These are phyloP conservation scores for Trichoderma orchidacearum DNA, from an alignment of 495 filamentous ascomycete species.

Conservation along the genomic window DNA sequence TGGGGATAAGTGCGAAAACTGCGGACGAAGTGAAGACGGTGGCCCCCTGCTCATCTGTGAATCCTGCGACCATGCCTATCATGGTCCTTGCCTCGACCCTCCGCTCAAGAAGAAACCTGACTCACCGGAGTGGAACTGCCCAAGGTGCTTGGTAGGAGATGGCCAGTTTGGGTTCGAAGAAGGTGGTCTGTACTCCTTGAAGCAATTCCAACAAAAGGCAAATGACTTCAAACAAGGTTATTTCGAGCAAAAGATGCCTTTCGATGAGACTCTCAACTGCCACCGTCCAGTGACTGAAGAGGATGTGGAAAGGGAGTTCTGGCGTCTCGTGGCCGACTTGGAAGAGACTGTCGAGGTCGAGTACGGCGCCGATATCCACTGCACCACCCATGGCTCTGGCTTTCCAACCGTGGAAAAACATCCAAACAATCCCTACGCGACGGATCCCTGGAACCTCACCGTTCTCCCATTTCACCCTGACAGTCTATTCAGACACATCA, in stretches of 20 bases:
- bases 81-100: constrained; percentile 79
- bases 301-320: constrained; percentile 95
- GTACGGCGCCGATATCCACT: constrained; percentile 97
- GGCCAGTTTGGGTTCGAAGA: constrained; percentile 98
- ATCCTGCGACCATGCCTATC: constrained; percentile 81
- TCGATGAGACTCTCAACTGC: constrained; percentile 70
- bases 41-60: constrained; percentile 70
- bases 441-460: constrained; percentile 94
- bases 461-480: constrained; percentile 82
- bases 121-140: constrained; percentile 93
- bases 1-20: constrained; percentile 82
- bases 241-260: constrained; percentile 82
- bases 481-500: constrained; percentile 92
- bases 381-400: constrained; percentile 92
- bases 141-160: constrained; percentile 87
- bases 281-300: constrained; percentile 78
- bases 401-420: constrained; percentile 93
- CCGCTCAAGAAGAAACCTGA: constrained; percentile 66
- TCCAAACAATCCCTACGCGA: constrained; percentile 70
- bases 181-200: constrained; percentile 87
- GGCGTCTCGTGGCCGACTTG: constrained; percentile 81
- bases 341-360: constrained; percentile 96
- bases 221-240: constrained; percentile 87
- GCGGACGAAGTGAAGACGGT: constrained; percentile 62
- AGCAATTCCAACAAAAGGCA: constrained; percentile 93